phyloP scores from a whole-genome alignment of 1,284 basidiomycete species.

The Tylopilus orsonianus region DNA sequence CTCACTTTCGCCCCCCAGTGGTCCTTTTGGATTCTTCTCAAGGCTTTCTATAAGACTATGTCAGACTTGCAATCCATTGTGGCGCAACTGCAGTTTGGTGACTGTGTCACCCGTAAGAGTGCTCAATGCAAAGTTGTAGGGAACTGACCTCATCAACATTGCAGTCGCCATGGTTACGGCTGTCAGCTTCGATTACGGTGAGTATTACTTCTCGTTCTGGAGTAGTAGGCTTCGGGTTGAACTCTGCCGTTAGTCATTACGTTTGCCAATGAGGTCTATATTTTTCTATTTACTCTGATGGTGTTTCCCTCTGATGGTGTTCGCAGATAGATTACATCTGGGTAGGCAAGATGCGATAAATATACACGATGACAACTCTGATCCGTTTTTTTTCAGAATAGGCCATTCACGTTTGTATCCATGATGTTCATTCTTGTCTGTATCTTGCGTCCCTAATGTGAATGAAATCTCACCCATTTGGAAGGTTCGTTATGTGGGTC shows the following conservation, averaged over 20 bases:
- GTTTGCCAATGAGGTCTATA: slow-evolving; percentile 16
- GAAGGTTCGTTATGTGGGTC: slow-evolving; percentile 24
- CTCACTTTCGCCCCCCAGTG: not conserved
- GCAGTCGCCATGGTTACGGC: slow-evolving; percentile 14
- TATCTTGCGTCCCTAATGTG: not conserved
- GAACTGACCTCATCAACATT: slow-evolving; percentile 1
- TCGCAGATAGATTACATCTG: slow-evolving; percentile 19
- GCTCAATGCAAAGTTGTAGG: no score
- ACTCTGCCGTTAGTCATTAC: slow-evolving; percentile 14
- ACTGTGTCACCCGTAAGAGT: slow-evolving; percentile 18
- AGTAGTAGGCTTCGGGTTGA: not conserved
- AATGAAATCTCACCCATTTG: not conserved
- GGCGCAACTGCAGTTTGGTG: slow-evolving; percentile 11
- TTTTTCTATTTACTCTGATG: not conserved
- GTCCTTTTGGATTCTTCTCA: not conserved
- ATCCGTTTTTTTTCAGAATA: slow-evolving; percentile 15
- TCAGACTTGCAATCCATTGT: slow-evolving; percentile 13
- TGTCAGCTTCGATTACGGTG: slow-evolving; percentile 23
- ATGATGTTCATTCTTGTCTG: slow-evolving; percentile 20
- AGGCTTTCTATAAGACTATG: slow-evolving; percentile 6
- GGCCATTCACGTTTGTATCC: slow-evolving; percentile 21
- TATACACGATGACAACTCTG: not conserved
- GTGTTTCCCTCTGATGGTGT: not conserved
- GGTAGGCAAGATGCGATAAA: slow-evolving; percentile 14
- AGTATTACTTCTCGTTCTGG: slow-evolving; percentile 6